Conservation (phyloP, 169 alveolate species). For the Cryptosporidium canis region DNA sequence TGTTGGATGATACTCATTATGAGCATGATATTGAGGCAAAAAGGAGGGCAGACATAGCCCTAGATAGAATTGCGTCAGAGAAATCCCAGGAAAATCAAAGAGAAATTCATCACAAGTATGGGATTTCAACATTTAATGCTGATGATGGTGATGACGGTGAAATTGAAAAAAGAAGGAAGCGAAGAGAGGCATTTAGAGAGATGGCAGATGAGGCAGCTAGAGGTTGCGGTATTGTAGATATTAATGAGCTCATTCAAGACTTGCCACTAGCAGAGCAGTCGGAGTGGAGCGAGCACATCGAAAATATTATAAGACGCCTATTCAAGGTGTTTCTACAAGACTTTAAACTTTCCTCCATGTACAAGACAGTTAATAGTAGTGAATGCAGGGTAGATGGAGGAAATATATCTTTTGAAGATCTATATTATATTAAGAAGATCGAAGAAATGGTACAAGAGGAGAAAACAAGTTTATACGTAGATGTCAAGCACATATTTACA, state of each 20-base stretch:
- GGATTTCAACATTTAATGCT: constrained; percentile 35
- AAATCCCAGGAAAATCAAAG: constrained; percentile 80
- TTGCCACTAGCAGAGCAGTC: constrained; percentile 80
- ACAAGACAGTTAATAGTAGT: constrained; percentile 57
- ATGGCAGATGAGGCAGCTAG: constrained; percentile 80
- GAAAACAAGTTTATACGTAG: constrained; percentile 80
- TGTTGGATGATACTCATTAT: constrained; percentile 84
- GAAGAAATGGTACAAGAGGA: constrained; percentile 87
- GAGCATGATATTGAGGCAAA: constrained; percentile 85
- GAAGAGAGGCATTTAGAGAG: constrained; percentile 75
- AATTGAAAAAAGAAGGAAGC: constrained; percentile 72
- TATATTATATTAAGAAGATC: constrained; percentile 81
- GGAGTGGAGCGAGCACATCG: constrained; percentile 86
- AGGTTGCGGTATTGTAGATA: constrained; percentile 80
- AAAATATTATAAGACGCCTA: constrained; percentile 78
- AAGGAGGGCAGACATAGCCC: constrained; percentile 83
- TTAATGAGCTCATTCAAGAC: constrained; percentile 63
- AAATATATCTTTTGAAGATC: constrained; percentile 67
- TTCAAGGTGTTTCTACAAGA: constrained; percentile 76
- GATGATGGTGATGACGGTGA: constrained; percentile 59
- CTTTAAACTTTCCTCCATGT: constrained; percentile 71
- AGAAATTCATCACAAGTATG: constrained; percentile 75
- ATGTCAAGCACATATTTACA: constrained; percentile 81
- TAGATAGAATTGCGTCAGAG: constrained; percentile 79
- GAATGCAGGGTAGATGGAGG: constrained; percentile 73